Percentiles rank a stretch among this genome's conserved stretches.
Evolutionary conservation across 208 protist species (phyloP).

Genomic region (Naegleria fowleri): DNA sequence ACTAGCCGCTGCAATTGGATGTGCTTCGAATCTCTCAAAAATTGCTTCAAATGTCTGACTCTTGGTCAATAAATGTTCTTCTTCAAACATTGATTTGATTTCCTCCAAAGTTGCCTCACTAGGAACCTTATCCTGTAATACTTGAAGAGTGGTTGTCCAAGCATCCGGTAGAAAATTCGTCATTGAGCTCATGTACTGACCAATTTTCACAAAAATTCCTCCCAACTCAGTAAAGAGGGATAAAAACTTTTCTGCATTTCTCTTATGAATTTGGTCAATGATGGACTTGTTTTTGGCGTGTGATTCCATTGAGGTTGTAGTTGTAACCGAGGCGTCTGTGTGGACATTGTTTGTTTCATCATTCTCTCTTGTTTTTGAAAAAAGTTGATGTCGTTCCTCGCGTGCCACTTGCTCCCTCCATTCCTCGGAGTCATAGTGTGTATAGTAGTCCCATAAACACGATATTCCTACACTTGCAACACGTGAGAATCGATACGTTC

Average conservation of each 20-base stretch:
- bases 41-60: neutral
- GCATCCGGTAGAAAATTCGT: slow-evolving; percentile 48
- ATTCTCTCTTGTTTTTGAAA: neutral
- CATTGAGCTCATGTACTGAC: slow-evolving; percentile 50
- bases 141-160: slow-evolving; percentile 38
- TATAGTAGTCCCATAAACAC: neutral
- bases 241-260: neutral
- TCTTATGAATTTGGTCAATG: neutral
- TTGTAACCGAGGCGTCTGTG: too few relatives aligned
- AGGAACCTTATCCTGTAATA: slow-evolving; percentile 50
- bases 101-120: slow-evolving; percentile 32
- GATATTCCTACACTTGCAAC: neutral
- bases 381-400: neutral
- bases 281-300: neutral
- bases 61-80: slow-evolving; percentile 30
- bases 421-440: neutral
- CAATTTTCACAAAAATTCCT: slow-evolving; percentile 48
- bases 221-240: neutral
- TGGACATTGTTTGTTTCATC: neutral
- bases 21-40: neutral
- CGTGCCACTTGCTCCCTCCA: neutral
- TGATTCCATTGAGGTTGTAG: too few relatives aligned
- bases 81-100: slow-evolving; percentile 40
- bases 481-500: neutral
- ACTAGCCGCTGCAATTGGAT: neutral